Percentiles rank a stretch among this genome's conserved stretches.
Conservation (phyloP, 768 basidiomycete species). For the Mrakia gelida region DNA sequence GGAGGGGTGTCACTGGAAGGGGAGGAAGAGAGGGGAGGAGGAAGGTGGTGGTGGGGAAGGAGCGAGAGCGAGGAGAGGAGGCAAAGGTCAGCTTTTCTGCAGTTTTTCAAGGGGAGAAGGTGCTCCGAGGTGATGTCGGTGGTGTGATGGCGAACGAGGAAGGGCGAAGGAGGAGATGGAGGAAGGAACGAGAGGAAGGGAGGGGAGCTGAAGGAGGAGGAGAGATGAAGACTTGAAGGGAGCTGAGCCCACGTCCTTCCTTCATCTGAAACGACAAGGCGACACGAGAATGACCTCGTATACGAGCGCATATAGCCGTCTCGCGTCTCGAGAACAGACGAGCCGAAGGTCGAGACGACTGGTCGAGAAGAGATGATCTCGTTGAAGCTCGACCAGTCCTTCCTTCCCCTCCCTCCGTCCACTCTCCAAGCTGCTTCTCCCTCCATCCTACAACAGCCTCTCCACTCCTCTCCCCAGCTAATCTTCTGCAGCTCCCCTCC, state of each 20-base stretch:
- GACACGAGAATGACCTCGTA: too few species aligned
- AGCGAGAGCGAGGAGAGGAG: neutral
- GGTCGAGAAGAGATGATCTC: neutral
- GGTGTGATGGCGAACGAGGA: neutral
- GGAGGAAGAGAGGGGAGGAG: neutral
- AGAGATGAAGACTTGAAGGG: neutral
- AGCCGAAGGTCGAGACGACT: too few species aligned
- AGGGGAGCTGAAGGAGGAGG: neutral
- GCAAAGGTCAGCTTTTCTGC: neutral
- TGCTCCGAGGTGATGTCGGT: neutral
- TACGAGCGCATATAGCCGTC: too few species aligned
- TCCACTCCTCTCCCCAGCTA: neutral
- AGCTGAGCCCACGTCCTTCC: too few species aligned
- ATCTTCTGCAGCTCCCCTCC: neutral
- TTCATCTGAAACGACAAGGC: too few species aligned
- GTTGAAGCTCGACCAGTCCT: neutral
- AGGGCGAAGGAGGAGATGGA: neutral
- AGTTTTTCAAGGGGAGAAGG: neutral
- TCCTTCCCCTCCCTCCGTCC: neutral
- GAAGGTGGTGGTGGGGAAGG: neutral
- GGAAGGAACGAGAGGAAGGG: neutral
- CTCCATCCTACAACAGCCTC: neutral
- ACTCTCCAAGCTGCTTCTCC: neutral
- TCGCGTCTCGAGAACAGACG: too few species aligned
- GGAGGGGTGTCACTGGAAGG: constrained; percentile 2